A percentile compares a stretch with the other conserved stretches of the same genome.
These are phyloP conservation scores for Tritrichomonas musculus DNA, from an alignment of 208 protist species.

Conservation along the genomic window DNA sequence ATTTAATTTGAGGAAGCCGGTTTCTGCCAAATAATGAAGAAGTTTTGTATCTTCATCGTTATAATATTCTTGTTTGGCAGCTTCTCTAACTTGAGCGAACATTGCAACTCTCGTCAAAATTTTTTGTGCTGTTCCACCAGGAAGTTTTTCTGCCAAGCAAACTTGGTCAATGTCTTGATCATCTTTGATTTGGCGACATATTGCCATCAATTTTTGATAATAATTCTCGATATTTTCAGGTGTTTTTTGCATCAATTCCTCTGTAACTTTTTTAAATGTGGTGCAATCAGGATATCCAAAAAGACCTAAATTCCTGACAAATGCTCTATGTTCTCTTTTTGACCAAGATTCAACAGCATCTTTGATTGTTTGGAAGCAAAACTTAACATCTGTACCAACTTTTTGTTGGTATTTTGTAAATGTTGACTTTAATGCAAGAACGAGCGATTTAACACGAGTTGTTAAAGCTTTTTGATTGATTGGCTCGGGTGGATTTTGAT, in stretches of 20 bases:
- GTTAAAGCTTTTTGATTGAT: neutral
- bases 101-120: neutral
- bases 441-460: neutral
- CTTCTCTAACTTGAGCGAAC: neutral
- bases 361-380: too few species aligned
- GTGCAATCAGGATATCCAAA: conserved; percentile 1
- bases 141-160: neutral
- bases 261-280: neutral
- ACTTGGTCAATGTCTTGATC: neutral
- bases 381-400: too few species aligned
- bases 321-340: neutral
- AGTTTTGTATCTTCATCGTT: neutral
- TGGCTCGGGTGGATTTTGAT: neutral
- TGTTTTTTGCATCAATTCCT: neutral
- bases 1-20: neutral
- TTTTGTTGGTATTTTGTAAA: neutral
- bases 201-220: neutral
- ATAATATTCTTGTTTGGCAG: neutral
- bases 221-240: neutral
- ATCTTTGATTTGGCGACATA: neutral
- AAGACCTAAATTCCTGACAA: neutral
- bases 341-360: neutral
- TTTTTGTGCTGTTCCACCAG: neutral
- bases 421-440: neutral
- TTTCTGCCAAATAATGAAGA: neutral